Percentiles rank a stretch among this genome's conserved stretches.
phyloP scores from a whole-genome alignment of 2,329 filamentous ascomycete genomes.

The Taxawa tesnikishii region DNA sequence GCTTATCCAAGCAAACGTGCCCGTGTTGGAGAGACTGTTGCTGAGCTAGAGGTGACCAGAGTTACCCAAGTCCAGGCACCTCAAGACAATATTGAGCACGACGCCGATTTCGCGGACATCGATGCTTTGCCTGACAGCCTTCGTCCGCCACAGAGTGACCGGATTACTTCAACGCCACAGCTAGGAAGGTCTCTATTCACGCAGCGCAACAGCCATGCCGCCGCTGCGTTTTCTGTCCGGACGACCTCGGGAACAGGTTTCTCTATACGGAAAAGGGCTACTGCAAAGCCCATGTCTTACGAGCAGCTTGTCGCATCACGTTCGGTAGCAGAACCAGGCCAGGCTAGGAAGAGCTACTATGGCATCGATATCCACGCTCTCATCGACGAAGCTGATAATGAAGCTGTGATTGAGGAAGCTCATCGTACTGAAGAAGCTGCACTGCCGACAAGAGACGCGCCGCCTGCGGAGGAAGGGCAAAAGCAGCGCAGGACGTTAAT shows the following conservation, averaged over 20 bases:
- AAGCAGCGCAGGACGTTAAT: conserved; percentile 40
- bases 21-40: background rate
- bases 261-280: conserved; percentile 43
- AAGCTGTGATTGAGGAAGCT: conserved; percentile 31
- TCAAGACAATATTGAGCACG: no score
- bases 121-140: background rate
- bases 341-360: conserved; percentile 69
- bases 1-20: conserved; percentile 8
- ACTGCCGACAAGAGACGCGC: conserved; percentile 16
- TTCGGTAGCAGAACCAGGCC: conserved; percentile 49
- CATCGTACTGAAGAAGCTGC: conserved; percentile 10
- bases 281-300: conserved; percentile 40
- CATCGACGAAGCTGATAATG: conserved; percentile 56
- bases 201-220: background rate
- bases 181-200: conserved; percentile 1
- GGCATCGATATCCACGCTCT: conserved; percentile 84
- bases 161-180: no score
- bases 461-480: conserved; percentile 21
- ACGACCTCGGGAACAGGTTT: conserved; percentile 47
- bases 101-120: background rate
- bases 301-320: conserved; percentile 56
- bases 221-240: conserved; percentile 11
- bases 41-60: no score
- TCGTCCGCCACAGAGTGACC: no score
- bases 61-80: no score